Base-by-base conservation (phyloP, 495 filamentous ascomycete species). In the Aspergillus ostianus region DNA sequence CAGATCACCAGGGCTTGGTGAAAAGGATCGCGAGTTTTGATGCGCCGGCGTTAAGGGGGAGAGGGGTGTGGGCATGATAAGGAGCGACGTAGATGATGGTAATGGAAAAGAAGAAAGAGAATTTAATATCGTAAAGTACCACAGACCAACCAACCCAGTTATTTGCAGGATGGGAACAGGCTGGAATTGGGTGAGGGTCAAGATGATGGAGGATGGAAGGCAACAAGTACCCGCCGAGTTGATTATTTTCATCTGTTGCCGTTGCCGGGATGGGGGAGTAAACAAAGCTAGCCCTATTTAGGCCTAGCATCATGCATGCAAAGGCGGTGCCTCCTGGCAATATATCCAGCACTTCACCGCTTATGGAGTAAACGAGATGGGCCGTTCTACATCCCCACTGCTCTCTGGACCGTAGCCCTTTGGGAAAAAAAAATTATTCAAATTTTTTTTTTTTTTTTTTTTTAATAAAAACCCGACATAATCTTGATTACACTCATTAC, bases 11-110 rank as follows among this genome's bases (percentile, higher is more conserved):
- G 56, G 59, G 27, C 49, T 55, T 19, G 73, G 70, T 15, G 77
- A 77, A 10, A 66, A 59, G 23, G 61, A 64, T 61, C 73, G 76
- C 45, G 67, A 70, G 57, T 83, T 83, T 57, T 78, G 71, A 55
- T 66, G 70, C 20, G 72, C 75, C 13, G 77, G 64, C 9, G 79
- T 75, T 45, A 82, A 67, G 2, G 79, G 77, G 13, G 77, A 79
- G 17, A 81, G 68, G 51, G 78, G 74, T 57, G 74, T 70, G 20
- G 76, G 69, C 80, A 82, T 83, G 55, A 15, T 48, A 58, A 26
- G 51, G 49, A 54, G n/a, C 10, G 15, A 49, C 15, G 17, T 20
- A 19, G 15, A 53, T 21, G 21, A 48, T 20, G 51, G 27, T 41
- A 47, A 51, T 7, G 26, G 18, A 27, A 41, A 23, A 50, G 41